phyloP scores from a whole-genome alignment of 495 filamentous ascomycete species.

The Penicillium cosmopolitanum region DNA sequence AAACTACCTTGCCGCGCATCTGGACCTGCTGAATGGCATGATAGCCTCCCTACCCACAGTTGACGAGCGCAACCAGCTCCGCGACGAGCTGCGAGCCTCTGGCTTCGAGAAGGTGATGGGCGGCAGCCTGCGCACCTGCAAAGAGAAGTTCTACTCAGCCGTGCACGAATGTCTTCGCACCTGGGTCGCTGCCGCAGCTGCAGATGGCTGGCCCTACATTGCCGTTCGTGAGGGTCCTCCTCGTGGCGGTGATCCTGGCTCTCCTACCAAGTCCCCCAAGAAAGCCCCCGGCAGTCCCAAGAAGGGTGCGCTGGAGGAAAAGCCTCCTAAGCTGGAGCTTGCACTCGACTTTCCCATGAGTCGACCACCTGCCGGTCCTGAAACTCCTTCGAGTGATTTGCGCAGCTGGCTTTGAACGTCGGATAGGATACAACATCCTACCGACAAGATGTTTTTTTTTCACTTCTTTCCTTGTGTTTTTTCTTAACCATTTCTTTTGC shows the following conservation, averaged over 20 bases:
- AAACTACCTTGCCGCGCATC: slow-evolving; percentile 88
- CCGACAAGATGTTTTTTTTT: slow-evolving; percentile 30
- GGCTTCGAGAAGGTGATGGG: slow-evolving; percentile 94
- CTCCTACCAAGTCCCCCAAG: slow-evolving; percentile 46
- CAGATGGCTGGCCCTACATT: slow-evolving; percentile 83
- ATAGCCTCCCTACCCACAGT: slow-evolving; percentile 77
- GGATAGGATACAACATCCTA: slow-evolving; percentile 7
- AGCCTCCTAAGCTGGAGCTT: slow-evolving; percentile 47
- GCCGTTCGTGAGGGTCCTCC: slow-evolving; percentile 75
- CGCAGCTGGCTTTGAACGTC: slow-evolving; percentile 44
- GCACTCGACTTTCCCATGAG: slow-evolving; percentile 38
- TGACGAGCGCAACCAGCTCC: slow-evolving; percentile 76
- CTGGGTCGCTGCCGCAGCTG: slow-evolving; percentile 85
- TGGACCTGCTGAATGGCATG: slow-evolving; percentile 91
- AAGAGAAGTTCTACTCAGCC: slow-evolving; percentile 92
- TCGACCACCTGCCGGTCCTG: slow-evolving; percentile 21
- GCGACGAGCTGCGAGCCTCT: slow-evolving; percentile 74
- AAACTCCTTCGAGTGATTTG: slow-evolving; percentile 35
- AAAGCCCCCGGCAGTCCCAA: slow-evolving; percentile 43
- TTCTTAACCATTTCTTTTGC: slow-evolving; percentile 18
- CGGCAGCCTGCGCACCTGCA: slow-evolving; percentile 81
- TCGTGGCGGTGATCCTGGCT: slow-evolving; percentile 39
- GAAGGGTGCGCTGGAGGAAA: slow-evolving; percentile 45
- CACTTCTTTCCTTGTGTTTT: slow-evolving; percentile 29
- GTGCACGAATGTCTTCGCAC: slow-evolving; percentile 87